Percentiles rank a stretch among this genome's conserved stretches.
Evolutionary conservation across 352 stramenopile species (phyloP).

Genomic region (Globisporangium ultimum): DNA sequence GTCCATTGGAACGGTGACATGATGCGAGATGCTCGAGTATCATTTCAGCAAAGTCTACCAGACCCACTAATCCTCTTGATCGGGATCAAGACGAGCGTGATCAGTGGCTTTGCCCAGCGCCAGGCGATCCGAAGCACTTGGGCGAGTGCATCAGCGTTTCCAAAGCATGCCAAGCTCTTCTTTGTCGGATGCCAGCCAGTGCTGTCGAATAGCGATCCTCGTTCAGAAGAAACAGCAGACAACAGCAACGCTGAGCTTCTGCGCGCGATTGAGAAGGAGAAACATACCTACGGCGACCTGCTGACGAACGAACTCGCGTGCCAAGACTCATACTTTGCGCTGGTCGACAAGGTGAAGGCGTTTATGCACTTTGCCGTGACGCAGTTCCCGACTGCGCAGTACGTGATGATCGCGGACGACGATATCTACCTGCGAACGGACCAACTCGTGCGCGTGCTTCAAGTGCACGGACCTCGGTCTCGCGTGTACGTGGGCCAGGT

Average conservation of each 20-base stretch:
- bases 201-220: neutral
- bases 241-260: slow-evolving; percentile 3
- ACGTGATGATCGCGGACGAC: slow-evolving; percentile 60
- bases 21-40: neutral
- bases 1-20: neutral
- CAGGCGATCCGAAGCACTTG: slow-evolving; percentile 46
- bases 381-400: slow-evolving; percentile 14
- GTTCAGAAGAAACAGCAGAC: slow-evolving; percentile 4
- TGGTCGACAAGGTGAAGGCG: slow-evolving; percentile 32
- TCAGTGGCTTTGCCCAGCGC: slow-evolving; percentile 25
- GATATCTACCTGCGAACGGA: slow-evolving; percentile 48
- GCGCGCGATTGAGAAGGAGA: slow-evolving; percentile 23
- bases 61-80: slow-evolving; percentile 25
- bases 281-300: slow-evolving; percentile 30
- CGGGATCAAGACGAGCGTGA: slow-evolving; percentile 43
- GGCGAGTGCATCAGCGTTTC: slow-evolving; percentile 16
- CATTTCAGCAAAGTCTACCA: neutral
- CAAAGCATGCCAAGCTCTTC: slow-evolving; percentile 20
- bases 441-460: slow-evolving; percentile 11
- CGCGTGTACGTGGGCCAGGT: slow-evolving; percentile 35
- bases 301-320: slow-evolving; percentile 37
- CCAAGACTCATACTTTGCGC: slow-evolving; percentile 30
- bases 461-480: slow-evolving; percentile 6
- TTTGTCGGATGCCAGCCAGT: slow-evolving; percentile 35
- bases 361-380: slow-evolving; percentile 29